Base-by-base conservation (phyloP, 2,329 filamentous ascomycete genomes). In the Tolypocladium inflatum region DNA sequence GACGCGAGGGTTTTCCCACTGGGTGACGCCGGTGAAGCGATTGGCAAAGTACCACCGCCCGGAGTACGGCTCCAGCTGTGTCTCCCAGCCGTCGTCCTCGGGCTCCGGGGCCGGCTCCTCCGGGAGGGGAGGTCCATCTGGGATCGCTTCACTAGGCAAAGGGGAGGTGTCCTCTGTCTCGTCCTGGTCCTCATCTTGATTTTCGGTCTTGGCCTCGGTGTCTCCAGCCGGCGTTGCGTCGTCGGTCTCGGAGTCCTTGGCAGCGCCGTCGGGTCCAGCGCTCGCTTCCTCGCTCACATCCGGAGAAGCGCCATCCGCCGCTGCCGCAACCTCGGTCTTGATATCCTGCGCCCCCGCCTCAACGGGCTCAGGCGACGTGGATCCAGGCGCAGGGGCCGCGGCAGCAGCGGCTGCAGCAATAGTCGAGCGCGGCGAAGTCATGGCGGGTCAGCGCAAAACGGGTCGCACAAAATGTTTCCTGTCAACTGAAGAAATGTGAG, bases 1-100 rank as follows among this genome's bases (percentile, higher is more conserved):
- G 5, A 93, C 77, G 55, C 91, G 87, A 7, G 91, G 91, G 67
- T 96, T 96, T 41, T 93, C 88, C 88, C 91, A 94, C 68, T 94
- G 91, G 57, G 85, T 85, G 59, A 82, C 76, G 41, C 83, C 80
- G 4, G 89, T 94, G 70, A 89, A 86, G 64, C 87, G 85, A 70
- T 96, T 96, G 78, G 86, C 86, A 74, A 95, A 96, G 75, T 91
- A 95, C 76, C 86, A 96, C 5, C 84, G 80, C 62, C 87, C 81
- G 2, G 81, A 79, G 55, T 71, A 78, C 30, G 81, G 74, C 65
- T 95, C 90, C 89, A 89, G 95, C 59, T 89, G 79, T 41, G 85
- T 85, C 59, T 89, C 85, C 91, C 91, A 96, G 59, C 91, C 91
- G 65, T 87, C 84, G 60, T 86, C 82, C 70, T 87, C 83, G 59